These are phyloP conservation scores for Wallacemonas collosoma DNA, from an alignment of 208 protist species.

Conservation along the genomic window DNA sequence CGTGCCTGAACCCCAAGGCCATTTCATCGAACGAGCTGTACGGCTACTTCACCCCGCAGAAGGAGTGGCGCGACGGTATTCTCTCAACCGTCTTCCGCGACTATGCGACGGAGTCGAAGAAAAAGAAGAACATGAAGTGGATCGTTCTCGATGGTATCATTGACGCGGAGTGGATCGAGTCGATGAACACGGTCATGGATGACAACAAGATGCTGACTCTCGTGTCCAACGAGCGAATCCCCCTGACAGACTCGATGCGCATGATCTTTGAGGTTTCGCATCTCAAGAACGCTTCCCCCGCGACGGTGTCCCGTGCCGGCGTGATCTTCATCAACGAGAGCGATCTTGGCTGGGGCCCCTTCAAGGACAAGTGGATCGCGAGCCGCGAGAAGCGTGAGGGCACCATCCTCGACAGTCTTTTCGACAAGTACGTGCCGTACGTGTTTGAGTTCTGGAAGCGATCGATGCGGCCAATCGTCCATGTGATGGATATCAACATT, in stretches of 20 bases:
- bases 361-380: slow-evolving; percentile 96
- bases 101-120: slow-evolving; percentile 95
- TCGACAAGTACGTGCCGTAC: slow-evolving; percentile 96
- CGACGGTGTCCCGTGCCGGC: slow-evolving; percentile 98
- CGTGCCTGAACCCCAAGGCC: slow-evolving; percentile 98
- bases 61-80: slow-evolving; percentile 98
- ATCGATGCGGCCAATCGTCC: slow-evolving; percentile 85
- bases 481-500: slow-evolving; percentile 95
- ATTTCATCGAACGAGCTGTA: slow-evolving; percentile 98
- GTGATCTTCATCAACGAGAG: slow-evolving; percentile 98
- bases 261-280: slow-evolving; percentile 99
- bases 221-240: slow-evolving; percentile 98
- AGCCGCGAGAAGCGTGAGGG: slow-evolving; percentile 91
- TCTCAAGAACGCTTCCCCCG: slow-evolving; percentile 97
- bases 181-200: slow-evolving; percentile 99
- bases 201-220: slow-evolving; percentile 99
- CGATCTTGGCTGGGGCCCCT: slow-evolving; percentile 97
- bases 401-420: slow-evolving; percentile 95
- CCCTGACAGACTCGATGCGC: slow-evolving; percentile 97
- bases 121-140: slow-evolving; percentile 96
- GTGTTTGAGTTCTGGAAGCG: slow-evolving; percentile 95
- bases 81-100: slow-evolving; percentile 96
- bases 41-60: slow-evolving; percentile 96
- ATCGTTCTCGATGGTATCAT: slow-evolving; percentile 99
- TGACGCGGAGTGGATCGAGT: slow-evolving; percentile 99